Conservation (phyloP, 352 stramenopile species). For the Globisporangium parvum region DNA sequence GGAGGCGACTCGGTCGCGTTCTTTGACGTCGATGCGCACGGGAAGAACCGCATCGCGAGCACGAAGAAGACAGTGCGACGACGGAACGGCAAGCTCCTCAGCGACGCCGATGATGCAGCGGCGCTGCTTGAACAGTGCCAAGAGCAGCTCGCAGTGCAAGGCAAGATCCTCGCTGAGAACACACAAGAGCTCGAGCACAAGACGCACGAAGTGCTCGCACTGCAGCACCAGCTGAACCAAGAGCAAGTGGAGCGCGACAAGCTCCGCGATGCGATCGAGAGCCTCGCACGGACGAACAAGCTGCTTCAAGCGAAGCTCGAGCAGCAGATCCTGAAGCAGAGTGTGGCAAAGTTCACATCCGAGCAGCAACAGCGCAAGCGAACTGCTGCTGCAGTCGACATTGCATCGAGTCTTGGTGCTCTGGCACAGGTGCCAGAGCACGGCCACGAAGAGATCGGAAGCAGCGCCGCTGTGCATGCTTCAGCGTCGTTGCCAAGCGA, state of each 20-base stretch:
- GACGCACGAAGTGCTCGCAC: constrained; percentile 30
- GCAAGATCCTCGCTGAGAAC: constrained; percentile 47
- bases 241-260: constrained; percentile 25
- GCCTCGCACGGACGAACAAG: constrained; percentile 52
- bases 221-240: constrained; percentile 29
- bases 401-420: not conserved
- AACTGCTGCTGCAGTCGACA: not conserved
- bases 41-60: constrained; percentile 26
- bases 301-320: constrained; percentile 52
- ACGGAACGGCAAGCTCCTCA: constrained; percentile 22
- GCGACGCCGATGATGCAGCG: constrained; percentile 26
- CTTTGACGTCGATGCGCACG: constrained; percentile 40
- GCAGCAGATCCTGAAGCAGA: constrained; percentile 64
- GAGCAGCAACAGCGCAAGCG: constrained; percentile 18
- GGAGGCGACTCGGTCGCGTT: constrained; percentile 33
- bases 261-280: constrained; percentile 39
- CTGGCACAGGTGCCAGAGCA: not conserved
- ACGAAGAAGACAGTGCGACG: constrained; percentile 48
- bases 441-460: not conserved
- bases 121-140: constrained; percentile 30
- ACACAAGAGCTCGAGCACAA: constrained; percentile 58
- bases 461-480: not conserved
- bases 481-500: not conserved
- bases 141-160: constrained; percentile 50
- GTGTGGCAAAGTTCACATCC: constrained; percentile 19